Evolutionary conservation across 306 rosid genomes (phyloP), one percentile per base, ranked within the genome.

Genomic region (Cucumis melo): DNA sequence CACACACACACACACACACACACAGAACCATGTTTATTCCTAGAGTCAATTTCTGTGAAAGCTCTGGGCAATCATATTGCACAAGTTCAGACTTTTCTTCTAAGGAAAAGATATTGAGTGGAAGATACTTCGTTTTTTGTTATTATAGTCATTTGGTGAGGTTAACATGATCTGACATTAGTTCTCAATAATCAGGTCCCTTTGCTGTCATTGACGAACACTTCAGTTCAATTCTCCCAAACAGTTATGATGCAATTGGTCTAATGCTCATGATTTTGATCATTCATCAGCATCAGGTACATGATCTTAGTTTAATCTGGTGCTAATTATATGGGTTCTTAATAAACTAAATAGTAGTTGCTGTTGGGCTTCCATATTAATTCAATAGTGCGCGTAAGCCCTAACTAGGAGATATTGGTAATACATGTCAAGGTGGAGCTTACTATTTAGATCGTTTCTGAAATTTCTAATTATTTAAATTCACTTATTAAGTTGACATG

Each of bases 201-300:
- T 88, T 93, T 84, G 85, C 90, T 68, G 96, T 87, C 85, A 93
- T 93, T 70, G 98, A 91, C 66, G 96, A 91, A 80, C 95, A 93
- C 80, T 89, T 93, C 83, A 85, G 80, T 75, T 79, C 88, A 76
- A 51, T 91, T 78, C 96, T 93, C 77, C 91, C 94, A 75, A 93
- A 91, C 84, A 91, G 92, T 86, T 91, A 89, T 67, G 98, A 93
- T 87, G 98, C 96, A 76, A 89, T 93, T 63, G 92, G 98, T 73
- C 83, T 93, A 68, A 89, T 93, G 96, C 92, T 93, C 78, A 93
- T 91, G 98, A 93, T 93, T 82, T 87, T 87, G 81, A 91, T 93
- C 74, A 88, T 93, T 85, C 91, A 85, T 81, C 94, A 89, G 82
- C 96, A 93, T 81, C 95, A 92, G 98, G 98, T 89, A 86, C 39